Evolutionary conservation across 768 basidiomycete species (phyloP), one percentile per base, ranked within the genome.

Genomic region (Macrolepiota dolichaula): DNA sequence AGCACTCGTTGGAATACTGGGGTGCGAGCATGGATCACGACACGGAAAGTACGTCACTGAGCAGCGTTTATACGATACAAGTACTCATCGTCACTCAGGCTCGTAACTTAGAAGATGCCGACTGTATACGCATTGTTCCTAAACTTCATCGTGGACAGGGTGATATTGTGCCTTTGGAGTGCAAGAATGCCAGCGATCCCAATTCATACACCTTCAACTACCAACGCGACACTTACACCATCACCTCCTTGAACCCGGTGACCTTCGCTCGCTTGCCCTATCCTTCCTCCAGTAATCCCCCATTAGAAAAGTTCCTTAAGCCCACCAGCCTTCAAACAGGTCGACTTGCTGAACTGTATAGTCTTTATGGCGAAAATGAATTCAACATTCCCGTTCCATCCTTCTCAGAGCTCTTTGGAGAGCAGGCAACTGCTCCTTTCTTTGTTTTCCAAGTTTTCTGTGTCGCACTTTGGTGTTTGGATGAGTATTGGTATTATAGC

Each of bases 381-480:
- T 98, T 98, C 76, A 86, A 97, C 71, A 98, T 99, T 64, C 97
- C 97, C 2, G 92, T 99, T 44, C 97, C 97, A 6, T 91, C 91
- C 1, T 99, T 99, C 70, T 81, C 83, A 10, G 92, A 94, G 65
- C 84, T 99, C 37, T 98, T 99, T 66, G 81, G 78, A 24, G 97
- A 99, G 77, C 97, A 99, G 70, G 95, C 96, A 1, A 96, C 95
- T 4, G 97, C 97, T 0, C 97, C 97, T 0, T 99, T 99, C 83
- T 99, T 99, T 74, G 97, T 99, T 27, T 99, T 99, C 76, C 97
- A 99, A 75, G 76, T 98, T 17, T 98, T 99, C 76, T 98, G 97
- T 64, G 97, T 98, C 1, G 94, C 92, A 0, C 78, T 99, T 10
- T 99, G 97, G 97, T 94, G 91, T 71, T 74, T 99, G 67, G 97